A percentile compares a stretch with the other conserved stretches of the same genome.
Evolutionary conservation across 192 early-diverging fungal species (phyloP).

Genomic region (Backusella macrospora): DNA sequence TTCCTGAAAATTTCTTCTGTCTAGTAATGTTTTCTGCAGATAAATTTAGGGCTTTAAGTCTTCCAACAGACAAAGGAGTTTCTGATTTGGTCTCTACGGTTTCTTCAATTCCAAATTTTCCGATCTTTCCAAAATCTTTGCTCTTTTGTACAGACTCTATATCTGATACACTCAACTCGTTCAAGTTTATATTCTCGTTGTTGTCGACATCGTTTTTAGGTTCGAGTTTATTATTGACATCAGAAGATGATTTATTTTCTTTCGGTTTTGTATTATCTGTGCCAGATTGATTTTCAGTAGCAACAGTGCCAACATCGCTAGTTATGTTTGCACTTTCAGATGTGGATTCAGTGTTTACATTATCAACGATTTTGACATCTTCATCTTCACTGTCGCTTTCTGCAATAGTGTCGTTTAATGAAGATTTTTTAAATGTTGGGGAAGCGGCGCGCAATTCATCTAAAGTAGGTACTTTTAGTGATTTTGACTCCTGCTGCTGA

Average conservation of each 20-base stretch:
- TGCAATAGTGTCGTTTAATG: background rate
- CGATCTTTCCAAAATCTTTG: background rate
- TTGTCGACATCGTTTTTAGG: background rate
- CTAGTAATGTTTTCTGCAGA: background rate
- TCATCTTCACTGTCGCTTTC: constrained; percentile 13
- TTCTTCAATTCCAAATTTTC: background rate
- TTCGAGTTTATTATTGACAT: background rate
- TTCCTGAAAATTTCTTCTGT: background rate
- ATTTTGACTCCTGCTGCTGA: background rate
- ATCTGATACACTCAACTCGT: background rate
- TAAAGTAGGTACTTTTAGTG: constrained; percentile 15
- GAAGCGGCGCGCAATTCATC: constrained; percentile 6
- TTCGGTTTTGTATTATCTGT: background rate
- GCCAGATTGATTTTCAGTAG: background rate
- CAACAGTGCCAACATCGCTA: background rate
- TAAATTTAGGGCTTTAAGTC: background rate
- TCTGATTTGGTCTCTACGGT: background rate
- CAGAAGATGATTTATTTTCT: background rate
- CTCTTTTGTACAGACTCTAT: background rate
- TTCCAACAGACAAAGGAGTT: background rate
- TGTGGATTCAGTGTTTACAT: background rate
- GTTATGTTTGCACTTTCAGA: background rate
- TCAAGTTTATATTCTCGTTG: background rate
- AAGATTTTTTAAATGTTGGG: constrained; percentile 6
- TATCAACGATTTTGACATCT: background rate